Evolutionary conservation across 2,329 filamentous ascomycete genomes (phyloP), one percentile per base, ranked within the genome.

Genomic region (Pyrenochaeta sp.): DNA sequence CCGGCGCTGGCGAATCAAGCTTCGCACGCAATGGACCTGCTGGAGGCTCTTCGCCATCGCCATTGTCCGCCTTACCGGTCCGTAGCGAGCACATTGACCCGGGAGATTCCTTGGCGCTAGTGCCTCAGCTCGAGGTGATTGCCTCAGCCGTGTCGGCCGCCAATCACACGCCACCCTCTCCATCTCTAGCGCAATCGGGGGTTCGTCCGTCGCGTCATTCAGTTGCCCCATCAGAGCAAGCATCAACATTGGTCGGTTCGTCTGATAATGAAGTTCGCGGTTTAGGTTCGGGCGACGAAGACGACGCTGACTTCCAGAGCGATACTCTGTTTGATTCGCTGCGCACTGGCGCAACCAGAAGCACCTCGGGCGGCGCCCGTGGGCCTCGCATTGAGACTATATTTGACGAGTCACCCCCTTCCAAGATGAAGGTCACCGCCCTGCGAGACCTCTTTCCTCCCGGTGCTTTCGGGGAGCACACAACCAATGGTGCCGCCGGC

Each of bases 261-360:
- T 71, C 66, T 60, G 91, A 93, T 67, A 85, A 86, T 70, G 89
- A 92, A 58, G 81, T 81, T 60, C 85, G 86, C 65, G 87, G 85
- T 46, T 85, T 88, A 65, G 81, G 79, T n/a, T 91, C 87, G 10
- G 86, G 85, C 24, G 90, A 92, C 56, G 91, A 92, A 54, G 89
- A 92, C 68, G 91, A 92, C 68, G 88, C 87, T n/a, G 90, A 92
- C 73, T 87, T 90, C 70, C 89, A 88, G 77, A 92, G 90, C 74
- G 91, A 93, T 68, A 91, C 88, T 19, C 83, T 90, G 54, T 93
- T 88, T 76, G 91, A 93, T 79, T 93, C 91, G 30, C 78, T 92
- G 65, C 88, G 90, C 52, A 93, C 91, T 15, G 83, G 85, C 58
- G 88, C 85, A 39, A 92, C 90, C 9, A 84, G 85, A 60, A 90